These are phyloP conservation scores for Aspergillus indologenus DNA, from an alignment of 495 filamentous ascomycete genomes.

Conservation along the genomic window DNA sequence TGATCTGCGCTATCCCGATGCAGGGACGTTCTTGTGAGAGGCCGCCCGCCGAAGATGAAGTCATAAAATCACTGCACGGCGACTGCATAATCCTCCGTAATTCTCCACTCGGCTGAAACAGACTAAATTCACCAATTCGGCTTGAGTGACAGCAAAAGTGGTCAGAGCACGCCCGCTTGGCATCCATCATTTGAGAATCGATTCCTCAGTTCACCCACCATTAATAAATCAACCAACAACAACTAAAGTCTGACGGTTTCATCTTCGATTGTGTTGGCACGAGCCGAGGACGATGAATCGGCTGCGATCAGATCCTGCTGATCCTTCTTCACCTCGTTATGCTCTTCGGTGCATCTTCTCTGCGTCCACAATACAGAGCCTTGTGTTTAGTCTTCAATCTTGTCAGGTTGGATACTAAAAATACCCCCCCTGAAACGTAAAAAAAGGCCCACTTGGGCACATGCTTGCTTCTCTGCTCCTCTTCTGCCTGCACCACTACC, in stretches of 20 bases:
- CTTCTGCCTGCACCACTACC: too few relatives aligned
- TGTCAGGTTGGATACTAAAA: slow-evolving; percentile 2
- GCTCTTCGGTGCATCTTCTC: background rate
- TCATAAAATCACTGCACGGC: background rate
- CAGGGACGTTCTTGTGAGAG: slow-evolving; percentile 49
- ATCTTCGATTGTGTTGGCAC: background rate
- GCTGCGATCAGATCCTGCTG: background rate
- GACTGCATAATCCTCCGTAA: background rate
- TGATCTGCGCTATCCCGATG: slow-evolving; percentile 80
- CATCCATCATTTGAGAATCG: background rate
- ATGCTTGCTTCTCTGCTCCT: slow-evolving; percentile 6
- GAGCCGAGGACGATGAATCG: background rate
- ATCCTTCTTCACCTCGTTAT: background rate
- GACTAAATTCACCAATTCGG: background rate
- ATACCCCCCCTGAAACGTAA: slow-evolving; percentile 10
- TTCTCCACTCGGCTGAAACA: background rate
- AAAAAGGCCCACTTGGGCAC: slow-evolving; percentile 1
- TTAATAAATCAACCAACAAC: background rate
- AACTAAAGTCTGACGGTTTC: background rate
- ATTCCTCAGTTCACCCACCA: too few relatives aligned
- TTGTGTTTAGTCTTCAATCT: background rate
- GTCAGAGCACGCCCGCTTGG: background rate
- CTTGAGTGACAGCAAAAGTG: background rate
- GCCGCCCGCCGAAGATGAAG: background rate
- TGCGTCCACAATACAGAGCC: too few relatives aligned